Base-by-base conservation (phyloP, 208 protist genomes). In the Jaenimonas drosophilae region DNA sequence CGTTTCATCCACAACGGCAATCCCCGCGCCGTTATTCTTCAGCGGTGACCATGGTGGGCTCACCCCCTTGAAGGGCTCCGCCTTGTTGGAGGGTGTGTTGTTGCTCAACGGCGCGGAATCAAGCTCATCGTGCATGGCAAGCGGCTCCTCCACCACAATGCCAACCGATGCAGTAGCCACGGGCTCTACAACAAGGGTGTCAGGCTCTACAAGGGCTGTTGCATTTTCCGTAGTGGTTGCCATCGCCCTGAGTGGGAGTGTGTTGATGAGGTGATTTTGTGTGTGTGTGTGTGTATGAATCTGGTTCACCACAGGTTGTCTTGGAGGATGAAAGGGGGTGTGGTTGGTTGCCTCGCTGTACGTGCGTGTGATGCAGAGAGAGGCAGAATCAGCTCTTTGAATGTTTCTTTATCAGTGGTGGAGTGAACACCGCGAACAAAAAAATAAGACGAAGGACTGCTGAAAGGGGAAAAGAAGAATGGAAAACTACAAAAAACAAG, bases 381-480 rank as follows among this genome's bases (percentile, higher is more conserved):
- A 24, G 37, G 23, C 9, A 42, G 16, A 6, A 21, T 25, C 7
- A 42, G 37, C 14, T n/a, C 30, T 7, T 14, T 34, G 14, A 14
- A 34, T 34, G 9, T n/a, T n/a, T n/a, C 14, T 7, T 42, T 11
- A 42, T 24, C 14, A 21, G 23, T 11, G 16, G 14, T 21, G 9
- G 6, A 42, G 16, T 42, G 9, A 24, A 24, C 7, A 42, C 11
- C 16, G 37, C 7, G 37, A 21, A 25, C 19, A 25, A 42, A 6
- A 42, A 17, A 14, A 16, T 34, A 34, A 34, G 14, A 34, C 11
- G 31, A 9, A 16, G 6, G 16, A 21, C 14, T 25, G 6, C 14
- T 6, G 23, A 42, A 42, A 42, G 23, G 23, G 23, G 16, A 42
- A 42, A 42, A 42, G 19, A 21, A 42, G 37, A 17, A 42, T 21